These are phyloP conservation scores for Paramecium sexaurelia DNA, from an alignment of 73 alveolate genomes.

Conservation along the genomic window DNA sequence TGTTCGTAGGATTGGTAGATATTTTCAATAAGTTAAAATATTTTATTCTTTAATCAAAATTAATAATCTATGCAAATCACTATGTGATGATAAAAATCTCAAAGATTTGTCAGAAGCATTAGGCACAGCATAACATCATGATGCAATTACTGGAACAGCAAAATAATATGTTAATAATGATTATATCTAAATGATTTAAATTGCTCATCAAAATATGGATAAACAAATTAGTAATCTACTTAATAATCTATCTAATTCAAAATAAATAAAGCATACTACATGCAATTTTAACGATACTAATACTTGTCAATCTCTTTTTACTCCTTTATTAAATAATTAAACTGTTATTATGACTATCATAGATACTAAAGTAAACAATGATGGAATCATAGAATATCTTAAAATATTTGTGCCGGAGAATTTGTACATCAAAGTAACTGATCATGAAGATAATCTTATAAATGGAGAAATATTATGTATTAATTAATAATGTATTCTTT, in stretches of 20 bases:
- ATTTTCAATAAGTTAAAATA: constrained; percentile 15
- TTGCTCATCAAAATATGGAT: background rate
- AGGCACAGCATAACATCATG: constrained; percentile 81
- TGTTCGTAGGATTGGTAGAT: constrained; percentile 73
- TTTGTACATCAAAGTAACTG: background rate
- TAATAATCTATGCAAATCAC: background rate
- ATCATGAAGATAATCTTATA: background rate
- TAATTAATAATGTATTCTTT: background rate
- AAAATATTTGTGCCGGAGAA: background rate
- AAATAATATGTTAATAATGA: constrained; percentile 83
- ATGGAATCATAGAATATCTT: background rate
- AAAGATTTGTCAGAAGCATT: constrained; percentile 7
- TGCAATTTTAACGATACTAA: constrained; percentile 20
- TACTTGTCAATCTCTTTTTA: background rate
- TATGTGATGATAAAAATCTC: background rate
- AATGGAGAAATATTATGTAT: background rate
- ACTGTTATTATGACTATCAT: background rate
- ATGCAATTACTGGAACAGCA: constrained; percentile 94
- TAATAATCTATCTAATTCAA: background rate
- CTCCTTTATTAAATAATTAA: background rate
- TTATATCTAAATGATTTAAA: constrained; percentile 60
- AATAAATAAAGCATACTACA: background rate
- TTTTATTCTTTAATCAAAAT: background rate
- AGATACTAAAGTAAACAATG: background rate
- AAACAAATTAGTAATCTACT: background rate